Evolutionary conservation across 768 basidiomycete genomes (phyloP).

Genomic region (Mycena floridula): DNA sequence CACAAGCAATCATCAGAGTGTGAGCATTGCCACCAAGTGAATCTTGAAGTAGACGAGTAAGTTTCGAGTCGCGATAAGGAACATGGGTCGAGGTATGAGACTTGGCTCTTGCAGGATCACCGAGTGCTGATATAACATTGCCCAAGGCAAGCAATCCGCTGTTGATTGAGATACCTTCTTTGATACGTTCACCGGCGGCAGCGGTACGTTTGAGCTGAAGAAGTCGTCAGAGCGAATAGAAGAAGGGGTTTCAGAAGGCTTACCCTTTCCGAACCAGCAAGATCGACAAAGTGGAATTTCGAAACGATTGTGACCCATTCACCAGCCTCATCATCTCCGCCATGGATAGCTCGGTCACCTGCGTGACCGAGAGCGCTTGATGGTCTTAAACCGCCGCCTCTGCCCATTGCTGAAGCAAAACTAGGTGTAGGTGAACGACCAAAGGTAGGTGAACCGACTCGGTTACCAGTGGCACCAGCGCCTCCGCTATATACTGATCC

Average conservation of each 20-base stretch:
- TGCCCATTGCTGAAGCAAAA: constrained; percentile 67
- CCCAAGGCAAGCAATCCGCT: constrained; percentile 93
- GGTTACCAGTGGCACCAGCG: constrained; percentile 27
- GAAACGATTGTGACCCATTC: constrained; percentile 90
- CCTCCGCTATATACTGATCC: constrained; percentile 62
- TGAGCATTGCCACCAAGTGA: constrained; percentile 96
- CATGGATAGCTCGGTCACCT: constrained; percentile 35
- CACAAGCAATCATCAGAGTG: constrained; percentile 98
- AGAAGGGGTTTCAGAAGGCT: constrained; percentile 21
- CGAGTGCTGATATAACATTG: constrained; percentile 97
- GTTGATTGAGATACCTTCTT: constrained; percentile 99
- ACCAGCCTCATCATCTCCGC: constrained; percentile 56
- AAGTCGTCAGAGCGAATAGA: constrained; percentile 10
- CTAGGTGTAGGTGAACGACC: constrained; percentile 77
- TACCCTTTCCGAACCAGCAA: constrained; percentile 94
- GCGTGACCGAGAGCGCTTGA: constrained; percentile 76
- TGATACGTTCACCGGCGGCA: constrained; percentile 92
- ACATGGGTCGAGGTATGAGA: constrained; percentile 82
- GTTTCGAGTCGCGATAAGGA: constrained; percentile 97
- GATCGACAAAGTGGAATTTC: constrained; percentile 98
- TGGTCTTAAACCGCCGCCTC: constrained; percentile 64
- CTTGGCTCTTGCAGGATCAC: constrained; percentile 85
- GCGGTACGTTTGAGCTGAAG: constrained; percentile 89
- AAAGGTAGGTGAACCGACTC: constrained; percentile 74
- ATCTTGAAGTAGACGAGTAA: constrained; percentile 93